A percentile compares a stretch with the other conserved stretches of the same genome.
Evolutionary conservation across 805 yeast genomes (phyloP).

Genomic region (Wickerhamiella parazyma): DNA sequence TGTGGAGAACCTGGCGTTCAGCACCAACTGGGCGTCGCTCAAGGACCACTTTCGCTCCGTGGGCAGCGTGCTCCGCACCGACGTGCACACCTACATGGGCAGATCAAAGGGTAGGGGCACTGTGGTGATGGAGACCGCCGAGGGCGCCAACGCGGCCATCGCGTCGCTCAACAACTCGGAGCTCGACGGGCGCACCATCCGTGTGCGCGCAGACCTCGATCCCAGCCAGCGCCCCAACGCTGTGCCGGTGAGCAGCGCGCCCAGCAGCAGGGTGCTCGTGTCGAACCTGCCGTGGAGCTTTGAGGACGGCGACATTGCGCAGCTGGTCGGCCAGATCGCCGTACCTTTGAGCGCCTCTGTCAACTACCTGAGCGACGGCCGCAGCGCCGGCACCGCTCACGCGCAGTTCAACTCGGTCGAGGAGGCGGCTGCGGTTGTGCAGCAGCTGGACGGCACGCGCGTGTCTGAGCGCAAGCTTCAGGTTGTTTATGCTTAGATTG

Average conservation of each 20-base stretch:
- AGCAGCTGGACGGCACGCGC: slow-evolving; percentile 37
- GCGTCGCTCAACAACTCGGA: slow-evolving; percentile 53
- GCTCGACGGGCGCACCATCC: slow-evolving; percentile 62
- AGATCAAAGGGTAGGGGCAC: slow-evolving; percentile 80
- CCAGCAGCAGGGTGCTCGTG: slow-evolving; percentile 50
- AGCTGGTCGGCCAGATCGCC: slow-evolving; percentile 76
- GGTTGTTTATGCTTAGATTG: background rate
- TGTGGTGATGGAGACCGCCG: slow-evolving; percentile 51
- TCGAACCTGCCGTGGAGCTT: slow-evolving; percentile 81
- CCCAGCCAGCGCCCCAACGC: slow-evolving; percentile 18
- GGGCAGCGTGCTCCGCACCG: slow-evolving; percentile 74
- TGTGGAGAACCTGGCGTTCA: slow-evolving; percentile 70
- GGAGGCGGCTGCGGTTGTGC: slow-evolving; percentile 61
- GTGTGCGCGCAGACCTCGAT: slow-evolving; percentile 61
- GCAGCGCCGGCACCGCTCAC: slow-evolving; percentile 75
- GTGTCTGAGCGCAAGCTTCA: slow-evolving; percentile 1
- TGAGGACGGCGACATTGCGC: slow-evolving; percentile 69
- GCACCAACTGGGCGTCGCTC: slow-evolving; percentile 70
- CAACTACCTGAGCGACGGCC: slow-evolving; percentile 45
- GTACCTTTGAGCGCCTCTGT: slow-evolving; percentile 64
- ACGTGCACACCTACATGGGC: slow-evolving; percentile 56
- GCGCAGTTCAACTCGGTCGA: slow-evolving; percentile 56
- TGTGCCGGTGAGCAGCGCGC: slow-evolving; percentile 30
- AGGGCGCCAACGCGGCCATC: slow-evolving; percentile 61
- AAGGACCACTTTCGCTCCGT: slow-evolving; percentile 69